A percentile compares a stretch with the other conserved stretches of the same genome.
Evolutionary conservation across 1,284 basidiomycete genomes (phyloP).

Genomic region (Trichosporon inkin): DNA sequence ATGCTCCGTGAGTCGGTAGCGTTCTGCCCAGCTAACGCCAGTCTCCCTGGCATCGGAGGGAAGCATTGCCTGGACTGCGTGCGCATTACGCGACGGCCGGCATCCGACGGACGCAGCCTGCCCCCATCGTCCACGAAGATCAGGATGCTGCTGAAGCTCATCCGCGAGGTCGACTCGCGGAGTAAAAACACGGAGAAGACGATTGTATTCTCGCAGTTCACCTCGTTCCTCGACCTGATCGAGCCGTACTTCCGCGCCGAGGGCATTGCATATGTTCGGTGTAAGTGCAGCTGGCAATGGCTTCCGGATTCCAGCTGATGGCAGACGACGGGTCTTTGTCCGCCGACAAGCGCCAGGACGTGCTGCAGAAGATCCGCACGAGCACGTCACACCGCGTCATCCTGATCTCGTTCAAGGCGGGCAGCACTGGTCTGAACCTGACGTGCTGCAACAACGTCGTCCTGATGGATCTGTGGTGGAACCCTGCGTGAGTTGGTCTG

Average conservation of each 20-base stretch:
- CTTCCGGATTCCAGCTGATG: background rate
- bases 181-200: slow-evolving; percentile 71
- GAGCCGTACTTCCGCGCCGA: slow-evolving; percentile 70
- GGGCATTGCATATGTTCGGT: slow-evolving; percentile 71
- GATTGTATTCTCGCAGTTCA: slow-evolving; percentile 71
- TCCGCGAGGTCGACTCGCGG: slow-evolving; percentile 64
- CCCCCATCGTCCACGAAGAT: slow-evolving; percentile 82
- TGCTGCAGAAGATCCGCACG: slow-evolving; percentile 68
- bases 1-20: slow-evolving; percentile 56
- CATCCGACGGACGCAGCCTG: slow-evolving; percentile 32
- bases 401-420: slow-evolving; percentile 94
- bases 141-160: slow-evolving; percentile 69
- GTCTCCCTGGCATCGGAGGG: slow-evolving; percentile 25
- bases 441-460: slow-evolving; percentile 93
- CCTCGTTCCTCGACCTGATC: slow-evolving; percentile 80
- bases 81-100: background rate
- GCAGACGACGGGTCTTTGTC: slow-evolving; percentile 83
- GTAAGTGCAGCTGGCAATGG: slow-evolving; percentile 55
- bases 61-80: slow-evolving; percentile 61
- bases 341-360: slow-evolving; percentile 67
- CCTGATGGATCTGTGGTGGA: slow-evolving; percentile 91
- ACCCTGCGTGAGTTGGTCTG: slow-evolving; percentile 59
- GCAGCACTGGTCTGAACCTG: slow-evolving; percentile 86
- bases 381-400: slow-evolving; percentile 65
- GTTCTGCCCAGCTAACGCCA: slow-evolving; percentile 13